These are phyloP conservation scores for Aspergillus ibericus DNA, from an alignment of 2,329 filamentous ascomycete species.

Conservation along the genomic window DNA sequence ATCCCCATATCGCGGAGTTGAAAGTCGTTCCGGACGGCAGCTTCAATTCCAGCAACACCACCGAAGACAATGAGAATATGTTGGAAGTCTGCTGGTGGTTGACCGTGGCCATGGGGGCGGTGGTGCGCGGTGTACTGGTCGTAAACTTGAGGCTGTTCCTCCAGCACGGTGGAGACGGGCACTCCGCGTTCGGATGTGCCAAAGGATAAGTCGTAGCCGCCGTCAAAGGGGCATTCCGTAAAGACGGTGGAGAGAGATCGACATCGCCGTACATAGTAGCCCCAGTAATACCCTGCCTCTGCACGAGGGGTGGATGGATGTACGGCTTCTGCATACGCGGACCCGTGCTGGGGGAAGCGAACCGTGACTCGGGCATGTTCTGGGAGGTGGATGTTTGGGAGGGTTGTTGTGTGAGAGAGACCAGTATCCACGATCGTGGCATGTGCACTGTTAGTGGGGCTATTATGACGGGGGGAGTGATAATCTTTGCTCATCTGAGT, in stretches of 20 bases:
- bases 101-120: background rate
- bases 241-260: conserved; percentile 70
- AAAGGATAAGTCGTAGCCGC: background rate
- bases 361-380: background rate
- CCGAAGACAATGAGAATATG: background rate
- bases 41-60: background rate
- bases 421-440: background rate
- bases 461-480: background rate
- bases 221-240: conserved; percentile 33
- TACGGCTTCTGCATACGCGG: conserved; percentile 57
- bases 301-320: conserved; percentile 68
- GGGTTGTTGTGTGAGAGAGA: background rate
- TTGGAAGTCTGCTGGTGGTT: background rate
- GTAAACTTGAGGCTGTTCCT: background rate
- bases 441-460: background rate
- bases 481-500: background rate
- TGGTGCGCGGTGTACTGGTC: background rate
- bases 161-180: background rate
- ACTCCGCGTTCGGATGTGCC: background rate
- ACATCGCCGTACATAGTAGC: conserved; percentile 69
- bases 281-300: conserved; percentile 83
- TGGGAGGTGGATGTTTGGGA: background rate
- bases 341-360: background rate
- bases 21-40: background rate
- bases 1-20: conserved; percentile 49